These are phyloP conservation scores for Fusarium subtropicale DNA, from an alignment of 2,329 filamentous ascomycete species.

Conservation along the genomic window DNA sequence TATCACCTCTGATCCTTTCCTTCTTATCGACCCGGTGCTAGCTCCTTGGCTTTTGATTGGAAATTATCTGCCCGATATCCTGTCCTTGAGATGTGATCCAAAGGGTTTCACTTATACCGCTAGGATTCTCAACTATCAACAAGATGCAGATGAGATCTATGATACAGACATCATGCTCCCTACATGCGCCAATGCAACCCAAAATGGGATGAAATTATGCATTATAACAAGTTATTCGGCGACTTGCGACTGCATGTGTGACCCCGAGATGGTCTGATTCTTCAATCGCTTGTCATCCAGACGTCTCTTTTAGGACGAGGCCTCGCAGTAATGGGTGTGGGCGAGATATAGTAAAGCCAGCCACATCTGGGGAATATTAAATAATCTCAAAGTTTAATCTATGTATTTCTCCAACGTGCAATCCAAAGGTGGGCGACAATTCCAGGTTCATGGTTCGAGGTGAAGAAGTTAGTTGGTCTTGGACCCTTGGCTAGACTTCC, in stretches of 20 bases:
- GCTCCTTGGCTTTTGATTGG: conserved; percentile 13
- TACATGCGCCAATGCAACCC: conserved; percentile 26
- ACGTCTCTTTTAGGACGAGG: conserved; percentile 23
- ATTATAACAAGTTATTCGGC: conserved; percentile 29
- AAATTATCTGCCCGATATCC: neutral
- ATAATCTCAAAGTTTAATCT: conserved; percentile 40
- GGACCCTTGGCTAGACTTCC: conserved; percentile 16
- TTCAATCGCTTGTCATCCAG: conserved; percentile 13
- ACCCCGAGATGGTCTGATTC: conserved; percentile 35
- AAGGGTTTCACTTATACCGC: neutral
- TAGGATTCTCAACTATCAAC: neutral
- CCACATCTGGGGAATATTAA: conserved; percentile 8
- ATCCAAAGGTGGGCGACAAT: neutral
- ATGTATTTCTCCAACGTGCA: conserved; percentile 9
- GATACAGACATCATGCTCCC: conserved; percentile 17
- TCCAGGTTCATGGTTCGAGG: conserved; percentile 23
- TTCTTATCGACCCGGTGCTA: neutral
- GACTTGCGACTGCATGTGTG: conserved; percentile 25
- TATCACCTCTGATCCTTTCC: neutral
- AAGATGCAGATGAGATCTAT: conserved; percentile 39
- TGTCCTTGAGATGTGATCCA: neutral
- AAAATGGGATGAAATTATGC: conserved; percentile 1
- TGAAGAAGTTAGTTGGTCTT: neutral
- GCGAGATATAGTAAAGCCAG: conserved; percentile 7
- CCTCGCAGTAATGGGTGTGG: conserved; percentile 20